These are phyloP conservation scores for Fusarium virguliforme DNA, from an alignment of 2,329 filamentous ascomycete genomes.

Conservation along the genomic window DNA sequence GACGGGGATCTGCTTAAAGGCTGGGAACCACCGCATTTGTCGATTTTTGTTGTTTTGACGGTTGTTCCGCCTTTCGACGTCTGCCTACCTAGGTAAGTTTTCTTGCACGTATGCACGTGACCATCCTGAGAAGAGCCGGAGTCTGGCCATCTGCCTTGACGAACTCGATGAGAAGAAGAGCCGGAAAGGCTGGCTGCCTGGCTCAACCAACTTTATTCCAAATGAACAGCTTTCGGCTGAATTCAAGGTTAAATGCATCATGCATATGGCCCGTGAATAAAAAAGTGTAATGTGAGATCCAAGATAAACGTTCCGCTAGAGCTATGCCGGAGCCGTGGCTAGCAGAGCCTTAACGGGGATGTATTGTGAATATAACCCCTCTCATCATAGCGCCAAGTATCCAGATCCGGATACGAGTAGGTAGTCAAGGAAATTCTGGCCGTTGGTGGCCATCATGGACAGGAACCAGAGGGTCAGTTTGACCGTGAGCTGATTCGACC, in stretches of 20 bases:
- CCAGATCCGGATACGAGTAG: background rate
- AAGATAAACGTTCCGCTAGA: no score
- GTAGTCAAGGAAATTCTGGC: background rate
- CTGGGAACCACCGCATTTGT: conserved; percentile 37
- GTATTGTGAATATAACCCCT: background rate
- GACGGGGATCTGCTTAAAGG: conserved; percentile 18
- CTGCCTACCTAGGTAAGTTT: background rate
- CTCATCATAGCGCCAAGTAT: background rate
- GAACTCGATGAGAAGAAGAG: no score
- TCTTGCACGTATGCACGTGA: background rate
- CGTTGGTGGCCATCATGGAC: conserved; percentile 4
- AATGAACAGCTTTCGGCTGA: no score
- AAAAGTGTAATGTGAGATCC: no score
- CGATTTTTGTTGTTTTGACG: conserved; percentile 2
- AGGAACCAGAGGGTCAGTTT: background rate
- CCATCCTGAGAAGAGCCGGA: background rate
- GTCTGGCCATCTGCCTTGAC: no score
- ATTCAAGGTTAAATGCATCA: no score
- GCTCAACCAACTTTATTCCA: no score
- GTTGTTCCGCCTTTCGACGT: background rate
- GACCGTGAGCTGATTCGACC: background rate
- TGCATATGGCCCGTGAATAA: no score
- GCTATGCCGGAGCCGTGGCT: no score
- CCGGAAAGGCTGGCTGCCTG: no score
- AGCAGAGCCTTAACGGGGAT: background rate